Evolutionary conservation across 2,329 filamentous ascomycete species (phyloP), one percentile per base, ranked within the genome.

Genomic region (Pestalotiopsis sp.): DNA sequence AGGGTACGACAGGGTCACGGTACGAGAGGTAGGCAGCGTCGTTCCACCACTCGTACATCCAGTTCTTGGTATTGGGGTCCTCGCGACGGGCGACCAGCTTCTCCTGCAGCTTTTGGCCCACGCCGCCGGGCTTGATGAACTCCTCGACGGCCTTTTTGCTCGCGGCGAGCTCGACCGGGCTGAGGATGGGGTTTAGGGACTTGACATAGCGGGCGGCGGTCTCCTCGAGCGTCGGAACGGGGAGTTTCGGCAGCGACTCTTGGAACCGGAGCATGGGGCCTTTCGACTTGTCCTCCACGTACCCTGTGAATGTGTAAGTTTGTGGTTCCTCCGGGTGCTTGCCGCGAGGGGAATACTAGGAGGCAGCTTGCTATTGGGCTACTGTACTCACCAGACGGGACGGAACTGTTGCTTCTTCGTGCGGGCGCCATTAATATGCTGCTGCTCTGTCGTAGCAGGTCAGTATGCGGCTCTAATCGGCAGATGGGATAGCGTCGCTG

Each of bases 41-140:
- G 80, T 99, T 98, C 96, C 96, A 99, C 96, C 96, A 99, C 75
- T 99, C 95, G 75, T 92, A 91, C 68, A 99, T 87, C 96, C 96
- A 99, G 83, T 98, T 99, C 84, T 92, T 94, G 79, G 88, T 84
- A 71, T 92, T 91, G 64, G 95, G 91, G 73, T 97, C 90, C 74
- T 94, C 92, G 71, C 93, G 89, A 72, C 90, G 90, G 69, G 92
- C 93, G 65, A 95, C 76, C 72, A 99, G 86, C 80, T 95, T 93
- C 79, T 97, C 92, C 84, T 99, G 96, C 58, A 99, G 90, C 76
- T 90, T 89, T 79, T 91, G 88, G 70, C 95, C 96, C 65, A 91
- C 86, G 52, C 94, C 93, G 68, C 93, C 94, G n/a, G 95, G 93
- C 74, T 91, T 91, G 74, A 97, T 84, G 81, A 99, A 98, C 6